A percentile compares a stretch with the other conserved stretches of the same genome.
Conservation (phyloP, 2,329 filamentous ascomycete genomes). For the Eutypa lata region DNA sequence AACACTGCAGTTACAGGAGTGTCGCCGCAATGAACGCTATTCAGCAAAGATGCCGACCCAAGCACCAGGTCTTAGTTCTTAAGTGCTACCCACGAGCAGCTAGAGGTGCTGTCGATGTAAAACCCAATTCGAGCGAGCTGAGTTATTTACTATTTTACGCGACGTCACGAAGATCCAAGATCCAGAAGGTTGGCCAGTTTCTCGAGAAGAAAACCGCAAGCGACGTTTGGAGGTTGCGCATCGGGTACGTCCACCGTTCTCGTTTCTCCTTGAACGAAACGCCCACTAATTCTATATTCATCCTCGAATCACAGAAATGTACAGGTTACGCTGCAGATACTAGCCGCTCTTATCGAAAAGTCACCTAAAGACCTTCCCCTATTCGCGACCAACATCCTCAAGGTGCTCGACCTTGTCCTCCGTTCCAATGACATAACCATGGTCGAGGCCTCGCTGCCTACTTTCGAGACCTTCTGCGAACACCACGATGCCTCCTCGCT, state of each 20-base stretch:
- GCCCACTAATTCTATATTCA: constrained; percentile 5
- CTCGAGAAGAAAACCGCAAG: constrained; percentile 89
- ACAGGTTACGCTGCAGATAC: constrained; percentile 90
- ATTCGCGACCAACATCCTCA: constrained; percentile 80
- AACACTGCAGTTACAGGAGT: constrained; percentile 7
- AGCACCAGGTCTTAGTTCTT: constrained; percentile 92
- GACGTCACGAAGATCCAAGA: constrained; percentile 88
- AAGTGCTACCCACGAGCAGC: constrained; percentile 95
- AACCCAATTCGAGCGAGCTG: constrained; percentile 93
- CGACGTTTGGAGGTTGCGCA: constrained; percentile 85
- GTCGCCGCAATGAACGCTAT: constrained; percentile 57
- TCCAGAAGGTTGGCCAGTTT: constrained; percentile 93
- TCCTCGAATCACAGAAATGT: constrained; percentile 65
- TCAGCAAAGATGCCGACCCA: constrained; percentile 73
- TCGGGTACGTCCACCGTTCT: constrained; percentile 59
- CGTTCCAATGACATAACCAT: constrained; percentile 85
- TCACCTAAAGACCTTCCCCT: constrained; percentile 85
- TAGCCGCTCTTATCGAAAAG: constrained; percentile 90
- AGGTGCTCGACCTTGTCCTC: constrained; percentile 78
- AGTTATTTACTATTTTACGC: constrained; percentile 97
- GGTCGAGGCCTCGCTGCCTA: constrained; percentile 83
- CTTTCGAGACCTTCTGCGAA: constrained; percentile 84
- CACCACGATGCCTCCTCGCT: constrained; percentile 84
- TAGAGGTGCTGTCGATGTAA: constrained; percentile 88
- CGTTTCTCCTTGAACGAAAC: neutral